Percentiles rank a stretch among this genome's conserved stretches.
Evolutionary conservation across 2,329 filamentous ascomycete genomes (phyloP).

Genomic region (Colletotrichum sublineola): DNA sequence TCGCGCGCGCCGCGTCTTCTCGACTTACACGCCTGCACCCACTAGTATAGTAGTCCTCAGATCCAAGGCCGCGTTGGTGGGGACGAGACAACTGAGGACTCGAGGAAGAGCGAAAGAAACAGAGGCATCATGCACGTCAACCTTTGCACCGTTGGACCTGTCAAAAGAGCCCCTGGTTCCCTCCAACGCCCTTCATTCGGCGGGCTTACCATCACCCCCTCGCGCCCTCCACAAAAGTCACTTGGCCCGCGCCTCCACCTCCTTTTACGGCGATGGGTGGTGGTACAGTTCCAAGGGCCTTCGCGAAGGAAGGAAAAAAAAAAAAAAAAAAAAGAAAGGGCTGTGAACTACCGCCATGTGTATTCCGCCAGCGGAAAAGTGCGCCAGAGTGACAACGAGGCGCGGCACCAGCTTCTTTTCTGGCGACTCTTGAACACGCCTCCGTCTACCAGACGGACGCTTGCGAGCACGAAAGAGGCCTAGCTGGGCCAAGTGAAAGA

Average conservation of each 20-base stretch:
- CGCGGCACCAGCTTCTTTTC: neutral
- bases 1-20: constrained; percentile 3
- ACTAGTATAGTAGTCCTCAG: neutral
- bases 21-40: constrained; percentile 16
- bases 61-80: neutral
- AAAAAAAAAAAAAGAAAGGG: constrained; percentile 24
- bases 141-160: constrained; percentile 2
- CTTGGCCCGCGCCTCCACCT: constrained; percentile 27
- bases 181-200: constrained; percentile 34
- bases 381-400: constrained; percentile 18
- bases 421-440: neutral
- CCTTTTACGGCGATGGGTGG: neutral
- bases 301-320: neutral
- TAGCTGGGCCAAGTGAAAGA: constrained; percentile 24
- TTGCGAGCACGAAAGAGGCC: constrained; percentile 16
- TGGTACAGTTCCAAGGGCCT: constrained; percentile 12
- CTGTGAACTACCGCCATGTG: constrained; percentile 15
- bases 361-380: constrained; percentile 3
- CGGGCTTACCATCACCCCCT: constrained; percentile 34
- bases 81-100: constrained; percentile 27
- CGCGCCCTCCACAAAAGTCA: constrained; percentile 29
- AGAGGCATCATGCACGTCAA: constrained; percentile 14
- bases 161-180: constrained; percentile 28
- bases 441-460: constrained; percentile 8
- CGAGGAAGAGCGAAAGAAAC: neutral